Percentiles rank a stretch among this genome's conserved stretches.
Evolutionary conservation across 352 stramenopile species (phyloP).

Genomic region (Pythium phragmitis): DNA sequence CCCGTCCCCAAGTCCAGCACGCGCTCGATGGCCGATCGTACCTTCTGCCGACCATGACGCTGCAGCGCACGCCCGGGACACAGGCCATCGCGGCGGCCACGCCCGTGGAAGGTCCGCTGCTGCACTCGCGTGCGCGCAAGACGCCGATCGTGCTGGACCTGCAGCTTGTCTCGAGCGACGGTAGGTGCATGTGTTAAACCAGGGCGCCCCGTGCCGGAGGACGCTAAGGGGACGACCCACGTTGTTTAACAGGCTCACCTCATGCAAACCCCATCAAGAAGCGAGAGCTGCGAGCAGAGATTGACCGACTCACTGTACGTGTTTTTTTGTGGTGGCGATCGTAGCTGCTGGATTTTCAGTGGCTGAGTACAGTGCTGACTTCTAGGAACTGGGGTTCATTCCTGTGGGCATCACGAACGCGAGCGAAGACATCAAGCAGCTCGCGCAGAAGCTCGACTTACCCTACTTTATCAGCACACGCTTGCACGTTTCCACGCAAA

Average conservation of each 20-base stretch:
- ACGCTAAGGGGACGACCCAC: not conserved
- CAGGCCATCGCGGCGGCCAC: constrained; percentile 22
- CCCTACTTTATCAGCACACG: constrained; percentile 80
- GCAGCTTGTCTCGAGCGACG: constrained; percentile 71
- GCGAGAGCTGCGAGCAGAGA: constrained; percentile 63
- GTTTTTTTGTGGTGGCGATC: not conserved
- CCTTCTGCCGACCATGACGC: constrained; percentile 66
- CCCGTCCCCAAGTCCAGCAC: constrained; percentile 27
- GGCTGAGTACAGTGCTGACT: not conserved
- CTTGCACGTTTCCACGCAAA: constrained; percentile 31
- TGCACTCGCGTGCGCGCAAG: constrained; percentile 41
- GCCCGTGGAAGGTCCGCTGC: constrained; percentile 34
- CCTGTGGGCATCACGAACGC: constrained; percentile 82
- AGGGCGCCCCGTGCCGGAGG: not conserved
- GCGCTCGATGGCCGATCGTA: constrained; percentile 70
- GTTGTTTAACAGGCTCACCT: constrained; percentile 46
- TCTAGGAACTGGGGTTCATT: constrained; percentile 38
- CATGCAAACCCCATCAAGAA: constrained; percentile 80
- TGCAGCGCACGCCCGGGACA: constrained; percentile 33
- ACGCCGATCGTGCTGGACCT: constrained; percentile 75
- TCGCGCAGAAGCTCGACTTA: constrained; percentile 55
- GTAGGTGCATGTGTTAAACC: constrained; percentile 25
- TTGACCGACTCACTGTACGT: constrained; percentile 58
- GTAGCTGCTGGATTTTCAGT: no score
- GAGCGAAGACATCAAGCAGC: constrained; percentile 81